These are phyloP conservation scores for Talaromyces sp. DNA, from an alignment of 2,329 filamentous ascomycete species.

Conservation along the genomic window DNA sequence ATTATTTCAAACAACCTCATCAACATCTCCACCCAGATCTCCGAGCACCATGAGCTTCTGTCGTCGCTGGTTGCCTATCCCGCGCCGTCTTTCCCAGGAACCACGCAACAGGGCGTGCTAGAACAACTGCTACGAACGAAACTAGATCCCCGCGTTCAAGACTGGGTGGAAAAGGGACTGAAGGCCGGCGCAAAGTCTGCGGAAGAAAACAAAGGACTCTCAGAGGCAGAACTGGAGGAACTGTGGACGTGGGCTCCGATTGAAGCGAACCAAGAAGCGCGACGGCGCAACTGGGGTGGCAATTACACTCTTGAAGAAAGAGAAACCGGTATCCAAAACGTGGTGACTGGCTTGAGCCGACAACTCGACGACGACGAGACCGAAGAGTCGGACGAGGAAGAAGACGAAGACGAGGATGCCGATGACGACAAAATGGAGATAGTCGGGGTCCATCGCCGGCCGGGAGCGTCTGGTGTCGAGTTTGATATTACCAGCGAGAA, in stretches of 20 bases:
- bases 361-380: constrained; percentile 52
- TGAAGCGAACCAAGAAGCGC: constrained; percentile 42
- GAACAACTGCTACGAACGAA: constrained; percentile 74
- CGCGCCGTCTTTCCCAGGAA: constrained; percentile 67
- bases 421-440: constrained; percentile 38
- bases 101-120: constrained; percentile 57
- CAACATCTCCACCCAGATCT: constrained; percentile 60
- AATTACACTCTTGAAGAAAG: constrained; percentile 69
- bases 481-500: constrained; percentile 26
- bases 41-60: constrained; percentile 63
- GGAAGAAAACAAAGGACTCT: constrained; percentile 23
- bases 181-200: constrained; percentile 26
- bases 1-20: constrained; percentile 68
- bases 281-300: constrained; percentile 52
- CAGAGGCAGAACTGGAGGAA: constrained; percentile 48
- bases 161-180: constrained; percentile 63
- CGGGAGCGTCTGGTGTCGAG: constrained; percentile 26
- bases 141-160: constrained; percentile 70
- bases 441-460: constrained; percentile 30
- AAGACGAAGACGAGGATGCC: constrained; percentile 46
- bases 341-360: constrained; percentile 65
- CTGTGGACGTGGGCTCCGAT: constrained; percentile 56
- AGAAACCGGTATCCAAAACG: constrained; percentile 60
- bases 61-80: constrained; percentile 69
- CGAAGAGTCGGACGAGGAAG: constrained; percentile 46